Evolutionary conservation across 257 asterid genomes (phyloP).

Genomic region (Anisodus tanguticus): DNA sequence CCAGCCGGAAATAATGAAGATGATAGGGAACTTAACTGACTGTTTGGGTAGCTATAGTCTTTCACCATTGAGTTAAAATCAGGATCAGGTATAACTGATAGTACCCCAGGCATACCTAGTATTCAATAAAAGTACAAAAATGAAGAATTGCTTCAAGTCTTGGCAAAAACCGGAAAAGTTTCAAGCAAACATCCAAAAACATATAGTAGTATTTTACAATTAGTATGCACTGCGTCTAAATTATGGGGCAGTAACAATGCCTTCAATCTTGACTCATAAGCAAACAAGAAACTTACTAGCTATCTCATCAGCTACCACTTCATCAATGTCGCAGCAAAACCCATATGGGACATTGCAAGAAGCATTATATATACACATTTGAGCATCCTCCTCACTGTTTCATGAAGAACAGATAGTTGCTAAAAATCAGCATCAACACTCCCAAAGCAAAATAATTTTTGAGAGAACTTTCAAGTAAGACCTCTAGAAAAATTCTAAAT

Average conservation of each 20-base stretch:
- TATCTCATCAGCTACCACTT: constrained; percentile 57
- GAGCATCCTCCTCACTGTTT: constrained; percentile 78
- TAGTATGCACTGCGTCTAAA: neutral
- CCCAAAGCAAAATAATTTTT: neutral
- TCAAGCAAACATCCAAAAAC: neutral
- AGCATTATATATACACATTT: constrained; percentile 82
- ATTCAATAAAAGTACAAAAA: constrained; percentile 11
- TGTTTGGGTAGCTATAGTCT: constrained; percentile 52
- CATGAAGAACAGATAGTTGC: constrained; percentile 16
- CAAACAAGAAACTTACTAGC: constrained; percentile 48
- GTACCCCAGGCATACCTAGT: constrained; percentile 68
- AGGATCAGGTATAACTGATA: constrained; percentile 71
- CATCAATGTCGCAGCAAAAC: constrained; percentile 88
- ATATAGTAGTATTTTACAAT: neutral
- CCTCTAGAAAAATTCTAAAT: neutral
- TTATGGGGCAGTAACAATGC: neutral
- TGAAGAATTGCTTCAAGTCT: neutral
- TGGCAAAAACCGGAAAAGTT: neutral
- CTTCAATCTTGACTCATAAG: constrained; percentile 23
- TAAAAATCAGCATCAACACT: constrained; percentile 26
- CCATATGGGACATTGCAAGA: constrained; percentile 65
- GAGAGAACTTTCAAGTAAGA: neutral
- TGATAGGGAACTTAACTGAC: constrained; percentile 41
- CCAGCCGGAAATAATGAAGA: constrained; percentile 63
- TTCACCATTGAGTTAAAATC: constrained; percentile 56